Percentiles rank a stretch among this genome's conserved stretches.
Conservation (phyloP, 2,329 filamentous ascomycete genomes). For the Colletotrichum sp. region DNA sequence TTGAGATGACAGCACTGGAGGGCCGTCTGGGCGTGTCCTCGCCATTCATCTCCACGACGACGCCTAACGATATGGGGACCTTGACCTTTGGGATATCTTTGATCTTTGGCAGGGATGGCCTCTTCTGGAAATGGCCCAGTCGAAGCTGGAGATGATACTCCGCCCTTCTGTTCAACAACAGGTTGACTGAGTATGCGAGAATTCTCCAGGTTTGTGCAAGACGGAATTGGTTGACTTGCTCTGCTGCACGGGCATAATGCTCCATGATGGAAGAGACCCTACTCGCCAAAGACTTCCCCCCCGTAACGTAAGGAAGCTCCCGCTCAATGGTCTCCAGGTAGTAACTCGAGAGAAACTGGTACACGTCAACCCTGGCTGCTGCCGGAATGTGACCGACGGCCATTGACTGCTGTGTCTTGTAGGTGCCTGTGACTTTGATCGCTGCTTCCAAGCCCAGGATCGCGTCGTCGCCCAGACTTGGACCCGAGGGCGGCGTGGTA, state of each 20-base stretch:
- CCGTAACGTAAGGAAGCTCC: constrained; percentile 48
- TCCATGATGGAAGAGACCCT: constrained; percentile 59
- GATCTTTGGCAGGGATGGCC: constrained; percentile 21
- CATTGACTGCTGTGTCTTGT: constrained; percentile 67
- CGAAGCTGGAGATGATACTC: constrained; percentile 62
- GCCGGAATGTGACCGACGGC: constrained; percentile 63
- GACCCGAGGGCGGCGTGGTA: constrained; percentile 59
- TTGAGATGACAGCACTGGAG: constrained; percentile 26
- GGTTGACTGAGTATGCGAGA: constrained; percentile 58
- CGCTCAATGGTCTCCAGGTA: constrained; percentile 61
- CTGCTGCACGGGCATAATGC: constrained; percentile 62
- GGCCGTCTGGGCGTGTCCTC: constrained; percentile 42
- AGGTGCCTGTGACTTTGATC: constrained; percentile 61
- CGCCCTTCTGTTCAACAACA: constrained; percentile 59
- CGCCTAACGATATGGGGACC: constrained; percentile 27
- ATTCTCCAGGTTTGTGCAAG: constrained; percentile 70
- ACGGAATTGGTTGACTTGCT: constrained; percentile 60
- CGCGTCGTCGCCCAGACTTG: constrained; percentile 44
- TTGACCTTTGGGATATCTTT: constrained; percentile 34
- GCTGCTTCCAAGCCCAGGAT: constrained; percentile 62
- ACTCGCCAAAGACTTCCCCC: constrained; percentile 43
- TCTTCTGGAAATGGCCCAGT: constrained; percentile 42
- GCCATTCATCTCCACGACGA: constrained; percentile 29
- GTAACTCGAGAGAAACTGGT: constrained; percentile 59
- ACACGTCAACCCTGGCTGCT: constrained; percentile 53